Evolutionary conservation across 177 flowering plant species (phyloP).

Genomic region (Vitis hybrid): DNA sequence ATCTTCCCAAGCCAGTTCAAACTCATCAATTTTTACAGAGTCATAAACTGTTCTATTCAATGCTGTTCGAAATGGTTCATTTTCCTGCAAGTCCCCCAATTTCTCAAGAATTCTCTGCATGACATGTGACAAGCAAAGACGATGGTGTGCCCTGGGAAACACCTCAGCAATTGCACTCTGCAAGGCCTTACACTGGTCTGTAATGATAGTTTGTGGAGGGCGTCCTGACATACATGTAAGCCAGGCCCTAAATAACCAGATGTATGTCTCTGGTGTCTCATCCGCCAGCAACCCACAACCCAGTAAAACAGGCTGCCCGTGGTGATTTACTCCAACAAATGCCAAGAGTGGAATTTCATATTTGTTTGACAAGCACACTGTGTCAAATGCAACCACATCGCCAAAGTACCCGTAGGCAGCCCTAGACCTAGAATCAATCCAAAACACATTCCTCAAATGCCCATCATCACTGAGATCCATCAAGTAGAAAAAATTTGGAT

Average conservation of each 20-base stretch:
- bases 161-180: slow-evolving; percentile 59
- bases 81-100: slow-evolving; percentile 36
- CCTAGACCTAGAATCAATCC: slow-evolving; percentile 64
- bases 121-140: slow-evolving; percentile 34
- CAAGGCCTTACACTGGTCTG: slow-evolving; percentile 45
- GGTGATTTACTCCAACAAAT: slow-evolving; percentile 68
- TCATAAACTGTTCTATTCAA: slow-evolving; percentile 35
- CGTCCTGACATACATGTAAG: slow-evolving; percentile 63
- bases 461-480: slow-evolving; percentile 68
- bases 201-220: slow-evolving; percentile 60
- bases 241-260: slow-evolving; percentile 69
- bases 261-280: slow-evolving; percentile 49
- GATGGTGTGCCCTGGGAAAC: slow-evolving; percentile 64
- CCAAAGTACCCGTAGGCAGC: slow-evolving; percentile 58
- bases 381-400: slow-evolving; percentile 65
- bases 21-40: slow-evolving; percentile 54
- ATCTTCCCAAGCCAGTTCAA: slow-evolving; percentile 64
- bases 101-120: slow-evolving; percentile 46
- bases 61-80: slow-evolving; percentile 31
- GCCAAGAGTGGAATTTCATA: slow-evolving; percentile 54
- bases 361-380: slow-evolving; percentile 41
- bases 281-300: slow-evolving; percentile 68
- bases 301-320: slow-evolving; percentile 43
- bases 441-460: slow-evolving; percentile 53
- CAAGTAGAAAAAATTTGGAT: slow-evolving; percentile 60